phyloP scores from a whole-genome alignment of 768 basidiomycete species.

The Kwoniella bestiolae region DNA sequence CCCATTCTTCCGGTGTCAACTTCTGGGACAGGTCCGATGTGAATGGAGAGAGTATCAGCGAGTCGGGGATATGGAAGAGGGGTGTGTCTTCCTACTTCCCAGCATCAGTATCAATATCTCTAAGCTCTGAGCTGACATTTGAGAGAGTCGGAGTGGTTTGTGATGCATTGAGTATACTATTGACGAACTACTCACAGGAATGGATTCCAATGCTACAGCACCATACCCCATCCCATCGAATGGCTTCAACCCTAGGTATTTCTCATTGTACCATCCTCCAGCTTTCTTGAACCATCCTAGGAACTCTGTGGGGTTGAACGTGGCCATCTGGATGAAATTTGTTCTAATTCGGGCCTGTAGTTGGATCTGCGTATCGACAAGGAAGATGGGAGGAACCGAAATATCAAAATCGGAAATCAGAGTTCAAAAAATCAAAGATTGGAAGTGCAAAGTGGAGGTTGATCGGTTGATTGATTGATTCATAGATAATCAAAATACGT shows the following conservation, averaged over 20 bases:
- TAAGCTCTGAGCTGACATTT: not conserved
- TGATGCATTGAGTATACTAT: no score
- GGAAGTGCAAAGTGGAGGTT: not conserved
- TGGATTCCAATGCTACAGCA: conserved; percentile 72
- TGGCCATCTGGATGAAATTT: not conserved
- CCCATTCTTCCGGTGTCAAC: conserved; percentile 72
- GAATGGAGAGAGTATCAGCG: conserved; percentile 74
- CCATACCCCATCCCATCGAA: conserved; percentile 66
- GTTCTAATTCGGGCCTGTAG: no score
- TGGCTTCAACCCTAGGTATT: conserved; percentile 45
- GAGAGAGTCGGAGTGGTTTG: no score
- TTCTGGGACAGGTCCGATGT: conserved; percentile 70
- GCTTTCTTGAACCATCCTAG: conserved; percentile 25
- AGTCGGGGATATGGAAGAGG: conserved; percentile 80
- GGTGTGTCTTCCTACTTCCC: conserved; percentile 68
- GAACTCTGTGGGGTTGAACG: conserved; percentile 21
- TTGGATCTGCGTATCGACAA: no score
- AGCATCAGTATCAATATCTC: not conserved
- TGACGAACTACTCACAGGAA: conserved; percentile 69
- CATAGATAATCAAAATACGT: not conserved
- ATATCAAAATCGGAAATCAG: not conserved
- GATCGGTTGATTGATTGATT: not conserved
- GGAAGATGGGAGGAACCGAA: no score
- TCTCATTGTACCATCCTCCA: conserved; percentile 48
- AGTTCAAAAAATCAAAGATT: not conserved